Percentiles rank a stretch among this genome's conserved stretches.
Evolutionary conservation across 2,329 filamentous ascomycete genomes (phyloP).

Genomic region (Ceratocystis destructans): DNA sequence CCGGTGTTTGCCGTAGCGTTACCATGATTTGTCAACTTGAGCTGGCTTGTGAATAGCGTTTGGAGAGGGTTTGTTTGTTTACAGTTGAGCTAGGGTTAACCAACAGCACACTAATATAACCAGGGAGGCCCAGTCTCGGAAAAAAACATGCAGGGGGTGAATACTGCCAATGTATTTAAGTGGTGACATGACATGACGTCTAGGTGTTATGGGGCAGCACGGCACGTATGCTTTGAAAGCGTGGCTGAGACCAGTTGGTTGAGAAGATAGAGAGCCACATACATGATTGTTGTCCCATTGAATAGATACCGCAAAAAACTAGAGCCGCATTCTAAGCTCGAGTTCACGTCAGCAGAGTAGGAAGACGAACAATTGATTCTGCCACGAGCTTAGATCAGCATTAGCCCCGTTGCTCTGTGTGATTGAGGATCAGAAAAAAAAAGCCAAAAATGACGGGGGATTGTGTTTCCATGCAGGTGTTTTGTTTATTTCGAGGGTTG

Average conservation of each 20-base stretch:
- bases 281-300: no score
- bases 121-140: background rate
- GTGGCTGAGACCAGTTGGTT: background rate
- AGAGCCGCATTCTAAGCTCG: background rate
- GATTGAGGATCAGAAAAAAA: background rate
- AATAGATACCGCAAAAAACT: background rate
- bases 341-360: background rate
- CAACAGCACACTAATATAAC: background rate
- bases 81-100: background rate
- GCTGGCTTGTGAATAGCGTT: no score
- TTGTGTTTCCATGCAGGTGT: background rate
- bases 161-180: background rate
- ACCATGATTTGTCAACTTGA: no score
- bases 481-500: background rate
- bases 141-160: background rate
- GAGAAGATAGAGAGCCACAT: background rate
- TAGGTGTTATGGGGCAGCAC: background rate
- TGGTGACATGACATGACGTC: background rate
- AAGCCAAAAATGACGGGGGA: background rate
- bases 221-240: background rate
- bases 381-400: background rate
- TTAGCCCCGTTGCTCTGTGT: conserved; percentile 3
- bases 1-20: background rate
- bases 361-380: background rate
- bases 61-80: no score